Conservation (phyloP, 148 eudicot genomes). For the Heliamphora exappendiculata region DNA sequence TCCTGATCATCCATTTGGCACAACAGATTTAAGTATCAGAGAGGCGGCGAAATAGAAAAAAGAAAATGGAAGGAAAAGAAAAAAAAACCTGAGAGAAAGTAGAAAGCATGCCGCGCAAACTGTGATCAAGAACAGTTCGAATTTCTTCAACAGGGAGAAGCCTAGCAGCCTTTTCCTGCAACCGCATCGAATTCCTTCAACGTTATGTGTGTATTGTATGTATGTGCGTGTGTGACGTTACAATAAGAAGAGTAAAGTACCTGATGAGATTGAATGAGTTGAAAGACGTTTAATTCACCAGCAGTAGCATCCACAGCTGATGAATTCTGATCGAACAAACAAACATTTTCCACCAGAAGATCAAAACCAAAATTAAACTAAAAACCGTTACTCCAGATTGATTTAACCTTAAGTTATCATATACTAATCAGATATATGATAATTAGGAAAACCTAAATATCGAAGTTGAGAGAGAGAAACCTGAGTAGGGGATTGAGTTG, state of each 20-base stretch:
- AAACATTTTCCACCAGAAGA: not conserved
- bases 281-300: conserved; percentile 34
- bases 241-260: too few relatives aligned
- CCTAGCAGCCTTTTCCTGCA: conserved; percentile 81
- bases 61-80: not conserved
- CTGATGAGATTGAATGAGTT: conserved; percentile 82
- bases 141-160: conserved; percentile 69
- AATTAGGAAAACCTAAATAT: not conserved
- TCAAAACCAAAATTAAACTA: not conserved
- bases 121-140: conserved; percentile 53
- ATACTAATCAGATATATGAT: not conserved
- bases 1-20: not conserved
- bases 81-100: conserved; percentile 72
- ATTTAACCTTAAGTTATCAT: not conserved
- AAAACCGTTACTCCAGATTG: not conserved
- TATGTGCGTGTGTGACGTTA: too few relatives aligned
- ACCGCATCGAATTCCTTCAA: not conserved
- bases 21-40: not conserved
- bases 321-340: conserved; percentile 22
- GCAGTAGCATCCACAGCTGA: conserved; percentile 31
- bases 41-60: not conserved
- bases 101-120: conserved; percentile 71
- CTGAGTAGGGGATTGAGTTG: conserved; percentile 31
- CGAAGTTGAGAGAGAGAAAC: conserved; percentile 3
- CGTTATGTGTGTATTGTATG: too few relatives aligned